Conservation (phyloP, 306 rosid species). For the Rosa lucieae region DNA sequence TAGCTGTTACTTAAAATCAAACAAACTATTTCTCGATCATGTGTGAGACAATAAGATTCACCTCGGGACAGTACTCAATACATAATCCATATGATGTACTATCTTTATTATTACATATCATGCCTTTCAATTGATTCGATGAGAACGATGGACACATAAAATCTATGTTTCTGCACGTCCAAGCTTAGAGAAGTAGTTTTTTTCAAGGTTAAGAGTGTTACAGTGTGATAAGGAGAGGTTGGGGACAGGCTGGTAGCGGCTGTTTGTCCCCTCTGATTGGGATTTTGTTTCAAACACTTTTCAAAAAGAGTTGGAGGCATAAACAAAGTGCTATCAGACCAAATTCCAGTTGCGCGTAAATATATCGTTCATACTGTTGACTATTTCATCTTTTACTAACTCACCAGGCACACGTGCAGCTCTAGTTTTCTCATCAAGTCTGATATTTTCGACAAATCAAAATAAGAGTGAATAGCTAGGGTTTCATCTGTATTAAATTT, state of each 20-base stretch:
- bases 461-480: neutral
- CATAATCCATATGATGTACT: neutral
- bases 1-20: too few species aligned
- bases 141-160: neutral
- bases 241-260: conserved; percentile 50
- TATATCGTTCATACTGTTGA: conserved; percentile 19
- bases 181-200: neutral
- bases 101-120: neutral
- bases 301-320: conserved; percentile 25
- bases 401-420: conserved; percentile 37
- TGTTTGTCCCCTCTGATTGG: conserved; percentile 48
- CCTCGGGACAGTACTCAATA: neutral
- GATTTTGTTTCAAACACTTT: conserved; percentile 30
- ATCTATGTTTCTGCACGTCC: neutral
- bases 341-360: conserved; percentile 16
- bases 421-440: neutral
- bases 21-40: too few species aligned
- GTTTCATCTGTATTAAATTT: neutral
- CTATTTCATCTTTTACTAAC: conserved; percentile 15
- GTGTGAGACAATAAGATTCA: neutral
- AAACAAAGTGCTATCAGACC: conserved; percentile 4
- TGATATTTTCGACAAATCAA: neutral
- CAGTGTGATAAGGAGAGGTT: neutral
- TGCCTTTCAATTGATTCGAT: neutral
- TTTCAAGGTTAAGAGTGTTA: neutral